These are phyloP conservation scores for Capronia americana DNA, from an alignment of 2,329 filamentous ascomycete genomes.

Conservation along the genomic window DNA sequence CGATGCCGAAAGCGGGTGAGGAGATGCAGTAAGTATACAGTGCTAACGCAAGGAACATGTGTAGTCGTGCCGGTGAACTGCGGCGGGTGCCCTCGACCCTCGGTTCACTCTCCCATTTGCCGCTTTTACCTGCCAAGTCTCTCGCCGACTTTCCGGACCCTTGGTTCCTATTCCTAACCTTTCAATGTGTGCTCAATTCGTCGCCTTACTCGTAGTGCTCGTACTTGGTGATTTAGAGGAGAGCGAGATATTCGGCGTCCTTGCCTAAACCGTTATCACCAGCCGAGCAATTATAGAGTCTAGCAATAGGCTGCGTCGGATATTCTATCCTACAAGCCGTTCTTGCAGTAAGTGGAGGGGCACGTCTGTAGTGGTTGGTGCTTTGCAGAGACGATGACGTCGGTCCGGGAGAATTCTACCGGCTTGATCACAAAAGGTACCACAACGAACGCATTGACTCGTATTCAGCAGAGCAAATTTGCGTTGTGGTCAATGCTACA, in stretches of 20 bases:
- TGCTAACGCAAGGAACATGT: not conserved
- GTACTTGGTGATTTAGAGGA: no score
- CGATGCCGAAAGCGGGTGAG: not conserved
- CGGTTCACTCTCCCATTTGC: not conserved
- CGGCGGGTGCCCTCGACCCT: not conserved
- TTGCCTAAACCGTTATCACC: not conserved
- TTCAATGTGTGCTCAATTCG: not conserved
- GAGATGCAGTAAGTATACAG: not conserved
- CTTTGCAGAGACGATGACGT: constrained; percentile 13
- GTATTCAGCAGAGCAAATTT: constrained; percentile 23
- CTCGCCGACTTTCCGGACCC: not conserved
- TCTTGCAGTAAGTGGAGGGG: not conserved
- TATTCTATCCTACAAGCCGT: constrained; percentile 2
- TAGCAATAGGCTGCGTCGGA: not conserved
- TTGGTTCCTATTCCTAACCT: not conserved
- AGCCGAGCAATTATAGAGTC: not conserved
- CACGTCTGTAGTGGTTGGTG: not conserved
- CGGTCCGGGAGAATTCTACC: not conserved
- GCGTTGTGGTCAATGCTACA: not conserved
- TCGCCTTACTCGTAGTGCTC: not conserved
- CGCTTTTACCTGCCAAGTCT: not conserved
- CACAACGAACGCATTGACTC: constrained; percentile 1
- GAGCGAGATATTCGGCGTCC: not conserved
- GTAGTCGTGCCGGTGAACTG: not conserved
- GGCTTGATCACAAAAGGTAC: constrained; percentile 16